Conservation (phyloP, 345 rosid species). For the Crucihimalaya himalaica region DNA sequence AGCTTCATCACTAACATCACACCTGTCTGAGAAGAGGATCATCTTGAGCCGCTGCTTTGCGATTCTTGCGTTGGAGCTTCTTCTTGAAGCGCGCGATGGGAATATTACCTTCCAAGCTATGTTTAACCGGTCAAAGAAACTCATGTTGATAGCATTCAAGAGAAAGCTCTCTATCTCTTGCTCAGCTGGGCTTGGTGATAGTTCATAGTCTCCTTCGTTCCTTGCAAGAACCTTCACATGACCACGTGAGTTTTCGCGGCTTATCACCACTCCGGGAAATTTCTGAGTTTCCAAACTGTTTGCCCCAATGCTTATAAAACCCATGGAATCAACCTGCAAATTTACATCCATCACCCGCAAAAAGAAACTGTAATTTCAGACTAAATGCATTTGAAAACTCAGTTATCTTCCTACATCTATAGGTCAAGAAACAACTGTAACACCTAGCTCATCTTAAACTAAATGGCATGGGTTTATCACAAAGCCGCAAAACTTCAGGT, state of each 20-base stretch:
- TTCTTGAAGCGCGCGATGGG: constrained; percentile 69
- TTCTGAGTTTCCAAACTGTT: constrained; percentile 40
- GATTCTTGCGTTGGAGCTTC: constrained; percentile 87
- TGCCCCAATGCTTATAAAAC: constrained; percentile 46
- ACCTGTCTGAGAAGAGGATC: constrained; percentile 97
- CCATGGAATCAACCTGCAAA: constrained; percentile 55
- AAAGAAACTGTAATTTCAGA: background rate
- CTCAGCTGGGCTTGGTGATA: constrained; percentile 53
- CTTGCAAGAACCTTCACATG: constrained; percentile 47
- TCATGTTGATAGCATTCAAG: constrained; percentile 70
- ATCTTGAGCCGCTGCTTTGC: constrained; percentile 96
- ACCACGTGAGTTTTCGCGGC: constrained; percentile 32
- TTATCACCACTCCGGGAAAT: constrained; percentile 41
- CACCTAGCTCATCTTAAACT: constrained; percentile 2
- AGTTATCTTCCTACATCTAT: background rate
- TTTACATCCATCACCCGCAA: background rate
- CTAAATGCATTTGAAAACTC: background rate
- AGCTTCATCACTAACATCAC: constrained; percentile 94
- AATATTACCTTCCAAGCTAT: constrained; percentile 92
- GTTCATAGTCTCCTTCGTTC: constrained; percentile 53
- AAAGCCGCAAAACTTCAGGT: background rate
- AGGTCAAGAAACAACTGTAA: constrained; percentile 7
- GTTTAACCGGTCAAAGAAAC: constrained; percentile 78
- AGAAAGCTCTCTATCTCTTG: constrained; percentile 79
- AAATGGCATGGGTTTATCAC: background rate